A percentile compares a stretch with the other conserved stretches of the same genome.
phyloP scores from a whole-genome alignment of 1,139 yeast species.

The Debaryomyces nepalensis region DNA sequence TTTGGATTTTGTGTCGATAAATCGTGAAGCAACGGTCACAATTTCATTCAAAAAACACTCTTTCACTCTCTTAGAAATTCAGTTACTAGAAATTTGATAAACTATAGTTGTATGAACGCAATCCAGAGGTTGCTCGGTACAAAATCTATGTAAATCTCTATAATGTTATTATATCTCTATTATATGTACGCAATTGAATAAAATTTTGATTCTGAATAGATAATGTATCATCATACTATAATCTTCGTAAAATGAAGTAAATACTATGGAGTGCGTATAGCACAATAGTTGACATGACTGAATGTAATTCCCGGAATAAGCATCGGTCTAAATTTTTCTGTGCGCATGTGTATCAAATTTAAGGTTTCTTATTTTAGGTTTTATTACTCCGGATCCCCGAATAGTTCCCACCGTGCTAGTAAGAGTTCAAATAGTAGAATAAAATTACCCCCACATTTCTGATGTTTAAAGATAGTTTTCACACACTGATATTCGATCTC shows the following conservation, averaged over 20 bases:
- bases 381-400: neutral
- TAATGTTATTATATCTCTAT: neutral
- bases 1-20: conserved; percentile 8
- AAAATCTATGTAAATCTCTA: neutral
- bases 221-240: too few species aligned
- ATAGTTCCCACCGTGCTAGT: neutral
- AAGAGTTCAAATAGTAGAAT: neutral
- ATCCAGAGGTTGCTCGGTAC: too few species aligned
- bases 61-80: conserved; percentile 19
- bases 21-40: conserved; percentile 7
- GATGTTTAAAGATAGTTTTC: too few species aligned
- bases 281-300: too few species aligned
- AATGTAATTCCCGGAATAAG: conserved; percentile 4
- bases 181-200: neutral
- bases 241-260: too few species aligned
- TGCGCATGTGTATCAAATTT: neutral
- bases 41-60: conserved; percentile 21
- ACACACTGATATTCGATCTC: too few species aligned
- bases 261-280: too few species aligned
- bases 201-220: neutral
- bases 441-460: neutral
- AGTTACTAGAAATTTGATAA: neutral
- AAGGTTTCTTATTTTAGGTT: neutral
- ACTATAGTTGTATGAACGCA: too few species aligned
- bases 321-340: neutral